phyloP scores from a whole-genome alignment of 2,329 filamentous ascomycete genomes.

The Aspergillus ochraceoroseus region DNA sequence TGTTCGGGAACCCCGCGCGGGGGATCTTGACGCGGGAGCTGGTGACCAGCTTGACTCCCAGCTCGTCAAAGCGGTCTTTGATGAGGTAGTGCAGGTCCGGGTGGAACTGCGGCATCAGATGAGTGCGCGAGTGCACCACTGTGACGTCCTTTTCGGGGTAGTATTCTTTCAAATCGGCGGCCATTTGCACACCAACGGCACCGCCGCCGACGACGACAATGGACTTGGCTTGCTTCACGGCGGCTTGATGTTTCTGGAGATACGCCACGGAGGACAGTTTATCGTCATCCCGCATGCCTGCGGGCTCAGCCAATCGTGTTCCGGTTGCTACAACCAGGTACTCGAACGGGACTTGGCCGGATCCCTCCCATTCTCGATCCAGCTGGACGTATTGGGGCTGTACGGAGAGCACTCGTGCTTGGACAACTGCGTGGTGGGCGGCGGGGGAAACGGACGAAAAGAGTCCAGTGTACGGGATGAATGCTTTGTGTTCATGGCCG shows the following conservation, averaged over 20 bases:
- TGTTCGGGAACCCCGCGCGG: slow-evolving; percentile 25
- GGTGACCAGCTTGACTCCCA: slow-evolving; percentile 31
- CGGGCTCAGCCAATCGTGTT: slow-evolving; percentile 33
- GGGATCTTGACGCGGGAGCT: slow-evolving; percentile 30
- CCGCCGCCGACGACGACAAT: slow-evolving; percentile 46
- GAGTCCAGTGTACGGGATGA: slow-evolving; percentile 33
- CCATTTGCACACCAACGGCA: slow-evolving; percentile 50
- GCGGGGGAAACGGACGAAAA: slow-evolving; percentile 26
- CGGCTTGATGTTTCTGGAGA: slow-evolving; percentile 31
- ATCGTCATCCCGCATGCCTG: slow-evolving; percentile 32
- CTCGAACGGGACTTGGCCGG: slow-evolving; percentile 30
- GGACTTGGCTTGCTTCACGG: slow-evolving; percentile 28
- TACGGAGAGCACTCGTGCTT: slow-evolving; percentile 32
- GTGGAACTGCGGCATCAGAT: slow-evolving; percentile 36
- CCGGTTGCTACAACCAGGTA: slow-evolving; percentile 35
- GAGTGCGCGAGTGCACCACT: slow-evolving; percentile 46
- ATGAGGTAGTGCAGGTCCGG: slow-evolving; percentile 29
- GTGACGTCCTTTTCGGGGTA: slow-evolving; percentile 48
- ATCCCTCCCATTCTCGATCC: slow-evolving; percentile 36
- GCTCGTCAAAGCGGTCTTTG: slow-evolving; percentile 32
- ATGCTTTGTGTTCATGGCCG: slow-evolving; percentile 37
- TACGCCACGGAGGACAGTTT: slow-evolving; percentile 33
- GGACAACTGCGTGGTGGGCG: slow-evolving; percentile 28
- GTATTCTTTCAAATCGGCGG: slow-evolving; percentile 47
- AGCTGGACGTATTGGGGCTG: slow-evolving; percentile 27